Percentiles rank a stretch among this genome's conserved stretches.
Evolutionary conservation across 2,329 filamentous ascomycete genomes (phyloP).

Genomic region (Myriangium duriaei): DNA sequence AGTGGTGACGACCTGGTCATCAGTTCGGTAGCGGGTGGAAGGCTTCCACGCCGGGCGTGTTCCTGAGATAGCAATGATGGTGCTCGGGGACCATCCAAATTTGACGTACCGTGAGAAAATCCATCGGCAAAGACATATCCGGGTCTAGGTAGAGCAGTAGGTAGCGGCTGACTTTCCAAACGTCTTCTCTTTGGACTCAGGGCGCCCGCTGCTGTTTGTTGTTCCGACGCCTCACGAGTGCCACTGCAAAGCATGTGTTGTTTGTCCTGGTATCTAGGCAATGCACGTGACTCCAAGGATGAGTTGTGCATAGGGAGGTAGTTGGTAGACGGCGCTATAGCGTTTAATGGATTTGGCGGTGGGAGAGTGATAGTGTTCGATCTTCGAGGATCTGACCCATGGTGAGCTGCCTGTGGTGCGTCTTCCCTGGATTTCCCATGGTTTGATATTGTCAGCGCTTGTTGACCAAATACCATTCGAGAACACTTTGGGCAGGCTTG

Average conservation of each 20-base stretch:
- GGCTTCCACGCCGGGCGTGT: not conserved
- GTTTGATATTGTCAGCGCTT: too few species aligned
- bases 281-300: too few species aligned
- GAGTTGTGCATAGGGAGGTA: constrained; percentile 25
- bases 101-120: too few species aligned
- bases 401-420: too few species aligned
- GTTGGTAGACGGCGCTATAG: constrained; percentile 23
- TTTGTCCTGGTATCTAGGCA: too few species aligned
- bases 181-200: not conserved
- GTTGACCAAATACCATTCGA: not conserved
- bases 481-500: constrained; percentile 53
- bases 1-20: not conserved
- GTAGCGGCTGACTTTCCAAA: not conserved
- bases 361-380: constrained; percentile 13
- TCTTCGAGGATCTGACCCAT: constrained; percentile 7
- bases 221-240: too few species aligned
- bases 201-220: too few species aligned
- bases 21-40: not conserved
- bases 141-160: not conserved
- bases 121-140: too few species aligned
- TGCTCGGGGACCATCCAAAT: too few species aligned
- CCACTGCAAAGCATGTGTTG: too few species aligned
- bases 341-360: constrained; percentile 20
- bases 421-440: too few species aligned
- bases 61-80: too few species aligned